These are phyloP conservation scores for Suhomyces choctaworum DNA, from an alignment of 1,139 yeast genomes.

Conservation along the genomic window DNA sequence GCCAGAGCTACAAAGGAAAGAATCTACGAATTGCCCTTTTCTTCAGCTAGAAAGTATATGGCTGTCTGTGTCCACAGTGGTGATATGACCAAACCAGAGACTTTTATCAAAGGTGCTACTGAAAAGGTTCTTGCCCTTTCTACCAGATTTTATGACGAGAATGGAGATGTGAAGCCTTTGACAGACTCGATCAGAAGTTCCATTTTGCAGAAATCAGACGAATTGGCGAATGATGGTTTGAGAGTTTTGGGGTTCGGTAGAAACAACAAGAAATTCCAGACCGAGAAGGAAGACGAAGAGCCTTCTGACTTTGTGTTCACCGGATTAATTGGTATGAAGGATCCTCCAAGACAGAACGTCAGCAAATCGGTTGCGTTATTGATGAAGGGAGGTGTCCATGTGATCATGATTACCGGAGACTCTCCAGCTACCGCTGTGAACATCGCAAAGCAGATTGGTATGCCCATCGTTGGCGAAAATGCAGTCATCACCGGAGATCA, in stretches of 20 bases:
- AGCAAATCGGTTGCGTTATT: constrained; percentile 67
- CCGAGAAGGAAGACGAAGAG: constrained; percentile 30
- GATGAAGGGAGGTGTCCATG: constrained; percentile 90
- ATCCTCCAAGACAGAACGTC: constrained; percentile 92
- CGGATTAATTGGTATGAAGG: constrained; percentile 92
- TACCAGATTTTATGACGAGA: constrained; percentile 55
- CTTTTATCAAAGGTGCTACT: constrained; percentile 85
- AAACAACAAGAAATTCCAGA: constrained; percentile 33
- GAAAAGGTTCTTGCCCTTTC: constrained; percentile 72
- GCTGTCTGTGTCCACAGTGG: constrained; percentile 71
- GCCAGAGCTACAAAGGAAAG: constrained; percentile 59
- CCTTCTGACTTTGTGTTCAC: constrained; percentile 68
- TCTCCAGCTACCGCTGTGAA: constrained; percentile 88
- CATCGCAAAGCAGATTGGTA: constrained; percentile 90
- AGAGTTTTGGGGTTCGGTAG: constrained; percentile 83
- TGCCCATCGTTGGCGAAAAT: constrained; percentile 68
- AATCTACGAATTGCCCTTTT: constrained; percentile 76
- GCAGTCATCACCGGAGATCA: constrained; percentile 83
- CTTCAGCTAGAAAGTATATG: constrained; percentile 85
- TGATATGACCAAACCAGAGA: constrained; percentile 53
- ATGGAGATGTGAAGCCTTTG: constrained; percentile 55
- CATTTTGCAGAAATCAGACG: constrained; percentile 57
- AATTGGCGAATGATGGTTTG: constrained; percentile 78
- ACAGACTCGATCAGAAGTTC: constrained; percentile 48
- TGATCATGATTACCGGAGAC: constrained; percentile 97